A percentile compares a stretch with the other conserved stretches of the same genome.
phyloP scores from a whole-genome alignment of 306 rosid genomes.

The Quercus bicolor region DNA sequence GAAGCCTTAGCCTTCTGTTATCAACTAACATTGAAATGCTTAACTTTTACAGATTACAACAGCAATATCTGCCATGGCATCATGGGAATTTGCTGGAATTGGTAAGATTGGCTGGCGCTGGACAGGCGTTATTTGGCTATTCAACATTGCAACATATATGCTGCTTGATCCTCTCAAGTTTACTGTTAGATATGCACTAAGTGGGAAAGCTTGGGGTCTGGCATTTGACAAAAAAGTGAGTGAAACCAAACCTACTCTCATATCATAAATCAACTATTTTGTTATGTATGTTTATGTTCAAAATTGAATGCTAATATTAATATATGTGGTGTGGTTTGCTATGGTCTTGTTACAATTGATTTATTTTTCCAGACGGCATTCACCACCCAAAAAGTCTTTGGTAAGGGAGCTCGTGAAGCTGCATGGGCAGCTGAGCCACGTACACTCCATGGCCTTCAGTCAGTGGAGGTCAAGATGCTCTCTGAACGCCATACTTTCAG shows the following conservation, averaged over 20 bases:
- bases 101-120: conserved; percentile 56
- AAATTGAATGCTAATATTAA: too few species aligned
- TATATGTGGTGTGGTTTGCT: too few species aligned
- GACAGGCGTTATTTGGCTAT: conserved; percentile 67
- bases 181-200: conserved; percentile 55
- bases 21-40: too few species aligned
- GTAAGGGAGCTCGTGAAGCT: conserved; percentile 69
- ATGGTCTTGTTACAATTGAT: neutral
- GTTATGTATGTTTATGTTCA: too few species aligned
- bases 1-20: too few species aligned
- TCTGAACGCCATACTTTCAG: conserved; percentile 48
- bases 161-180: conserved; percentile 73
- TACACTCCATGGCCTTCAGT: conserved; percentile 63
- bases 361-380: conserved; percentile 59
- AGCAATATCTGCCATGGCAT: conserved; percentile 45
- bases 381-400: conserved; percentile 60
- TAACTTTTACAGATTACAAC: conserved; percentile 50
- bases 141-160: conserved; percentile 43
- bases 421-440: conserved; percentile 76
- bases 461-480: conserved; percentile 30
- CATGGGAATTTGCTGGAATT: conserved; percentile 41
- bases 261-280: neutral
- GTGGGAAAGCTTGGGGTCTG: conserved; percentile 72
- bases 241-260: neutral
- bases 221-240: conserved; percentile 64